A percentile compares a stretch with the other conserved stretches of the same genome.
These are phyloP conservation scores for Mortierella antarctica DNA, from an alignment of 192 early-diverging fungal genomes.

Conservation along the genomic window DNA sequence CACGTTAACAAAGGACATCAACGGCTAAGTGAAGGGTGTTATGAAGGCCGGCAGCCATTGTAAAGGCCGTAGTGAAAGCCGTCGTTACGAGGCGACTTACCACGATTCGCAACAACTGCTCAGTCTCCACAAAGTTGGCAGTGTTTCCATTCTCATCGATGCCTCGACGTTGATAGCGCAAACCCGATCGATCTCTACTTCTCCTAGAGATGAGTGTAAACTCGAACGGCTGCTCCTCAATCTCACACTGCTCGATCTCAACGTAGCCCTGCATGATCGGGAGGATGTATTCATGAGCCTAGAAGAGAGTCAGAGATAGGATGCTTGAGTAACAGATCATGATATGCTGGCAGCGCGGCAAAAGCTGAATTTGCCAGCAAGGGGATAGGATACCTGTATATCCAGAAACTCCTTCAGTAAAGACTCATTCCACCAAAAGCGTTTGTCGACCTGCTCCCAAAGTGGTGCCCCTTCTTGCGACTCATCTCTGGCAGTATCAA, in stretches of 20 bases:
- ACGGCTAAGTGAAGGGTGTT: neutral
- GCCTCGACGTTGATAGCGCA: constrained; percentile 92
- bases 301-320: constrained; percentile 2
- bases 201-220: constrained; percentile 78
- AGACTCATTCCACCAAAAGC: constrained; percentile 75
- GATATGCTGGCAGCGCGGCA: neutral
- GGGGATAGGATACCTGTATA: constrained; percentile 41
- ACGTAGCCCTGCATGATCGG: constrained; percentile 79
- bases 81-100: constrained; percentile 12
- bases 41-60: too few relatives aligned
- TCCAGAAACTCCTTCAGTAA: constrained; percentile 55
- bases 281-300: constrained; percentile 65
- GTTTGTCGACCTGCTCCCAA: constrained; percentile 52
- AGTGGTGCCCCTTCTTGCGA: constrained; percentile 16
- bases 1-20: neutral
- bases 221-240: constrained; percentile 69
- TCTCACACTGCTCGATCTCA: constrained; percentile 70
- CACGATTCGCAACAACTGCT: constrained; percentile 84
- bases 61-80: too few relatives aligned
- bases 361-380: neutral
- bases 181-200: constrained; percentile 67
- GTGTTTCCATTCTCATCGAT: constrained; percentile 87
- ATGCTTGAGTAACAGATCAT: neutral
- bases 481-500: neutral
- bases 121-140: constrained; percentile 98